Evolutionary conservation across 805 yeast species (phyloP).

Genomic region (Starmerella scarabaei): DNA sequence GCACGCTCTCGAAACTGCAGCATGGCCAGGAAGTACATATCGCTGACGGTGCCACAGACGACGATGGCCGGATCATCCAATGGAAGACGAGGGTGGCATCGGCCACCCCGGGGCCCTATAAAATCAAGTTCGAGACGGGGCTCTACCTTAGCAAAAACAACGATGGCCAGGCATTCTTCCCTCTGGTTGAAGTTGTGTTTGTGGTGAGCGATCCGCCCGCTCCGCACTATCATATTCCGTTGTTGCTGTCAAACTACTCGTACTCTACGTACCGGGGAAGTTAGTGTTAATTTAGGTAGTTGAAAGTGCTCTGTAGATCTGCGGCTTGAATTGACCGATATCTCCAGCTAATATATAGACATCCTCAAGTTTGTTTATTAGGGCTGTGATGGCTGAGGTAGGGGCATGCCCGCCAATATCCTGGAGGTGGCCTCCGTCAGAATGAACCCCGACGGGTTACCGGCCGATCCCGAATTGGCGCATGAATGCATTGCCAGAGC

Average conservation of each 20-base stretch:
- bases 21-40: slow-evolving; percentile 30
- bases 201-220: slow-evolving; percentile 54
- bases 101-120: slow-evolving; percentile 53
- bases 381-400: background rate
- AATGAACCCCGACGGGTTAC: background rate
- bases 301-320: background rate
- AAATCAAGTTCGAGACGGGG: slow-evolving; percentile 64
- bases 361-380: background rate
- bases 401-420: background rate
- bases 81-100: slow-evolving; percentile 37
- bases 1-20: slow-evolving; percentile 32
- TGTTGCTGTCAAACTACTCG: slow-evolving; percentile 70
- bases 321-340: background rate
- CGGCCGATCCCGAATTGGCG: background rate
- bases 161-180: slow-evolving; percentile 44
- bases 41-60: slow-evolving; percentile 58
- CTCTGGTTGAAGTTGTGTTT: slow-evolving; percentile 71
- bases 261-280: slow-evolving; percentile 88
- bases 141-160: slow-evolving; percentile 38
- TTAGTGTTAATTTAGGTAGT: slow-evolving; percentile 23
- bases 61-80: slow-evolving; percentile 63
- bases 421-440: background rate
- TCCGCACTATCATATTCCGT: slow-evolving; percentile 79
- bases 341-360: background rate
- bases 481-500: background rate